Evolutionary conservation across 495 filamentous ascomycete species (phyloP), one percentile per base, ranked within the genome.

Genomic region (Immersiella caudata): DNA sequence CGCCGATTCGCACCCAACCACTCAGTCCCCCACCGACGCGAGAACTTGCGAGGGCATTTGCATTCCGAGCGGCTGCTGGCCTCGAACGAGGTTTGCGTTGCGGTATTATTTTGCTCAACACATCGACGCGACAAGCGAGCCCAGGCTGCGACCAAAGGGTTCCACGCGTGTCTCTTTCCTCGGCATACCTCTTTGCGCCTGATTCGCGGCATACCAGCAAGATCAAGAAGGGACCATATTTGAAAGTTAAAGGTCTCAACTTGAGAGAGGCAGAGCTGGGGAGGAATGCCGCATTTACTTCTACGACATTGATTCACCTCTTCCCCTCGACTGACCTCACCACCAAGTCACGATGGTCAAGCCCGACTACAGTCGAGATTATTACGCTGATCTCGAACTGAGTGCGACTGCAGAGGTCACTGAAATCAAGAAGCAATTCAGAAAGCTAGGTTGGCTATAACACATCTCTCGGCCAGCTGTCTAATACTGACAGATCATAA

Each of bases 401-500:
- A 71, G 82, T 0, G 76, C 86, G 8, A 82, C 79, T 65, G 91
- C 90, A 40, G 86, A 90, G 67, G 70, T 83, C 4, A 84, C 86
- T 4, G 92, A 95, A 46, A 87, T 97, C 71, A 95, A 92, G 78
- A 93, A 88, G 79, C 90, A 93, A 71, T 97, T 93, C 80, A 86
- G 88, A 71, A 93, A 92, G 78, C 84, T 96, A 71, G 91, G 91
- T 93, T 80, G 64, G 82, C 68, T 51, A 11, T 33, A 4, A 33
- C 26, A 0, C 22, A 16, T 21, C 40, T 27, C 25, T 25, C 24
- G 9, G 7, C 3, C n/a, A 36, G 11, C 36, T 21, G 50, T 33
- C 69, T 67, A 18, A 62, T 66, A 26, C 36, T 16, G 60, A 33
- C 24, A 20, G 26, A 11, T 11, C 26, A 6, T 22, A 25, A 62